Conservation (phyloP, 352 stramenopile genomes). For the Phytophthora foliorum region DNA sequence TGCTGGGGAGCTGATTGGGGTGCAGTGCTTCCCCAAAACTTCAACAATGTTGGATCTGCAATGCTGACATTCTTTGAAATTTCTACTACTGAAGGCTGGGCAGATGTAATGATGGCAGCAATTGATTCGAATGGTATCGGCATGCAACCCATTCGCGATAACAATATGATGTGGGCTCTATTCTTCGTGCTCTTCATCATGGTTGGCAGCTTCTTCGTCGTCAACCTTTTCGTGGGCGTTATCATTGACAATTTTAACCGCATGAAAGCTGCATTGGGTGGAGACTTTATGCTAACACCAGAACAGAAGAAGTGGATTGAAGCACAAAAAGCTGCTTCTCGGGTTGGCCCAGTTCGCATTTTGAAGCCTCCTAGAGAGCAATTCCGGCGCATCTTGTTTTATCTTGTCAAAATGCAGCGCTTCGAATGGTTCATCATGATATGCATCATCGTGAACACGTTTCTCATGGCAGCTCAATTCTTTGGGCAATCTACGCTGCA, state of each 20-base stretch:
- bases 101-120: constrained; percentile 92
- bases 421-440: constrained; percentile 93
- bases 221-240: constrained; percentile 95
- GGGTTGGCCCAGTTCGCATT: constrained; percentile 69
- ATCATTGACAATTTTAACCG: constrained; percentile 96
- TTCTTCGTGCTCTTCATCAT: constrained; percentile 95
- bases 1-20: constrained; percentile 69
- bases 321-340: constrained; percentile 72
- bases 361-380: constrained; percentile 60
- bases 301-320: constrained; percentile 94
- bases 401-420: constrained; percentile 61
- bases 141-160: constrained; percentile 93
- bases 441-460: constrained; percentile 92
- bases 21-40: constrained; percentile 71
- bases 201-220: constrained; percentile 94
- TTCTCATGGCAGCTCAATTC: constrained; percentile 89
- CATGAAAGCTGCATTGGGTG: constrained; percentile 85
- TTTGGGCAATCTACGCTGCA: constrained; percentile 84
- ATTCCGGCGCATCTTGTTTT: constrained; percentile 69
- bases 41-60: constrained; percentile 85
- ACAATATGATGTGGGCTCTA: constrained; percentile 78
- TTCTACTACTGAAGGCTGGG: constrained; percentile 94
- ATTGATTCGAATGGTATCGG: constrained; percentile 91
- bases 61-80: constrained; percentile 95
- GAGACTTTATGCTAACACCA: constrained; percentile 86